A percentile compares a stretch with the other conserved stretches of the same genome.
Conservation (phyloP, 805 yeast genomes). For the Candida silvicultrix region DNA sequence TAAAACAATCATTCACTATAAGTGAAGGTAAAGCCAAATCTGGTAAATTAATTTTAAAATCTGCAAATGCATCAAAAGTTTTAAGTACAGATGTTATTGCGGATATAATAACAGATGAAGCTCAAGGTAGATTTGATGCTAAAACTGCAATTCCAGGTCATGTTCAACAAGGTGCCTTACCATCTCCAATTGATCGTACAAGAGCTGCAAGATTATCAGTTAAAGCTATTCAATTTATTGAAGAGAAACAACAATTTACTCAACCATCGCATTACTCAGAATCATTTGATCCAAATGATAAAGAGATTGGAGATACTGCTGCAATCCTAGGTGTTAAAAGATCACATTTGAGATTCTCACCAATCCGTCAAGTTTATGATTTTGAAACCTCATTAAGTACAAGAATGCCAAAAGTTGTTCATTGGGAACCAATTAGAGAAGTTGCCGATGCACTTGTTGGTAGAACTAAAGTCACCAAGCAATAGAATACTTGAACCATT, state of each 20-base stretch:
- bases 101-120: slow-evolving; percentile 57
- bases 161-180: slow-evolving; percentile 79
- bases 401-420: slow-evolving; percentile 85
- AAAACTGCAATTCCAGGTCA: slow-evolving; percentile 83
- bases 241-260: slow-evolving; percentile 31
- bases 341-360: slow-evolving; percentile 67
- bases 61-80: slow-evolving; percentile 67
- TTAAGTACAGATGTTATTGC: slow-evolving; percentile 62
- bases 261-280: slow-evolving; percentile 41
- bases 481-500: not conserved
- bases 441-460: slow-evolving; percentile 84
- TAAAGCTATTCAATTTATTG: slow-evolving; percentile 64
- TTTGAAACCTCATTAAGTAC: slow-evolving; percentile 73
- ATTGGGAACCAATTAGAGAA: slow-evolving; percentile 73
- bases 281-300: slow-evolving; percentile 34
- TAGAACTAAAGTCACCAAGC: slow-evolving; percentile 30
- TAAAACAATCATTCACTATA: slow-evolving; percentile 51
- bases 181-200: slow-evolving; percentile 73
- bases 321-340: slow-evolving; percentile 80
- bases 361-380: slow-evolving; percentile 74
- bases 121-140: slow-evolving; percentile 63
- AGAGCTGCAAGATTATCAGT: slow-evolving; percentile 68
- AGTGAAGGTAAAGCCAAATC: slow-evolving; percentile 60
- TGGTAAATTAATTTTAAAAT: slow-evolving; percentile 65
- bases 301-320: slow-evolving; percentile 46